Conservation (phyloP, 2,329 filamentous ascomycete species). For the Calonectria hawksworthii region DNA sequence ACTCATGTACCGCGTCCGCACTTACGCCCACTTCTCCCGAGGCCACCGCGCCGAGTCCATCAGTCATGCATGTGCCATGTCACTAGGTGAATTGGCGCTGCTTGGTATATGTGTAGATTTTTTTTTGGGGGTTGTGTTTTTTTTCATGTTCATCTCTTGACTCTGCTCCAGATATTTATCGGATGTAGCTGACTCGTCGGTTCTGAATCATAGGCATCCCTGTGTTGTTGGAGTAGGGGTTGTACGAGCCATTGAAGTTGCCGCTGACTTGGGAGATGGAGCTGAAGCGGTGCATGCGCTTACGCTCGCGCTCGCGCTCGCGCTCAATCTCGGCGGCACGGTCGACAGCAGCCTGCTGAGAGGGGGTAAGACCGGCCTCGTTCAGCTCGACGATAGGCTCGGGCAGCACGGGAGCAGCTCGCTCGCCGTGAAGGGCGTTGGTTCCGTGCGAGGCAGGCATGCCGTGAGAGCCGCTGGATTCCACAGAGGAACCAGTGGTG, state of each 20-base stretch:
- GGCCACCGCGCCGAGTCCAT: conserved; percentile 39
- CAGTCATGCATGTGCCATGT: conserved; percentile 40
- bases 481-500: conserved; percentile 67
- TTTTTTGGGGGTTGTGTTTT: conserved; percentile 21
- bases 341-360: conserved; percentile 25
- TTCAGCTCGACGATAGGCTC: conserved; percentile 41
- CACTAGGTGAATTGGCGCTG: conserved; percentile 1
- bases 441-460: conserved; percentile 29
- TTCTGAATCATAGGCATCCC: conserved; percentile 53
- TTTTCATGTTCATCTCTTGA: conserved; percentile 30
- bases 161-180: conserved; percentile 41
- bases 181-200: conserved; percentile 59
- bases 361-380: conserved; percentile 35
- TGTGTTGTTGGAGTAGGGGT: conserved; percentile 49
- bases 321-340: not conserved
- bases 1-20: conserved; percentile 38
- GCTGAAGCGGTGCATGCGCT: conserved; percentile 68
- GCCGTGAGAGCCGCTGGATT: conserved; percentile 52
- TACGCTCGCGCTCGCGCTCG: conserved; percentile 54
- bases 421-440: conserved; percentile 55
- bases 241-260: conserved; percentile 55
- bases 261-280: conserved; percentile 61
- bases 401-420: conserved; percentile 41
- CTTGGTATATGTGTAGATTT: conserved; percentile 27
- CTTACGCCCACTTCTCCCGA: conserved; percentile 34